Evolutionary conservation across 345 rosid genomes (phyloP), one percentile per base, ranked within the genome.

Genomic region (Corchorus olitorius): DNA sequence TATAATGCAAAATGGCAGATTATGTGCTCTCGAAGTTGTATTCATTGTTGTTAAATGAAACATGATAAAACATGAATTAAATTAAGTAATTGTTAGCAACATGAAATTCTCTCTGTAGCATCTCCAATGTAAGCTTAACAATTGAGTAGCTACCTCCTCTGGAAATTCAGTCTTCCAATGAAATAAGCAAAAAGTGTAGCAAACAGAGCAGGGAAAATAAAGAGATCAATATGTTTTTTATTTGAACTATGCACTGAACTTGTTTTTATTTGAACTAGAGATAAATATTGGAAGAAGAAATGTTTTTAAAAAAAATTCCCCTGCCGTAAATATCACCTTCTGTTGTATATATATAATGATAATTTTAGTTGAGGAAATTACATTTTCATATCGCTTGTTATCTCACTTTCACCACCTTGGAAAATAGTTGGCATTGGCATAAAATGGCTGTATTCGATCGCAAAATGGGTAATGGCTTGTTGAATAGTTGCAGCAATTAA

Each of bases 181-280:
- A 34, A 70, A 52, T 34, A 70, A 9, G 73, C 73, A 39, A 70
- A 70, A 6, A 70, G 73, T 17, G 45, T 17, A 52, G 73, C 73
- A 7, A 52, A 70, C n/a, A 17, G 33, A 5, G 34, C 10, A 2
- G 73, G 73, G 46, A 34, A 70, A 16, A 34, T 34, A 22, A 70
- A 50, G 45, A 70, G 73, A 52, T n/a, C n/a, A n/a, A n/a, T n/a
- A n/a, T n/a, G n/a, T n/a, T n/a, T n/a, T n/a, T n/a, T n/a, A n/a
- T n/a, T n/a, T n/a, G n/a, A n/a, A n/a, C n/a, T n/a, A n/a, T n/a
- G n/a, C n/a, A n/a, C n/a, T n/a, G n/a, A n/a, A n/a, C n/a, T n/a
- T n/a, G n/a, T n/a, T n/a, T n/a, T n/a, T n/a, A n/a, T n/a, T n/a
- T n/a, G n/a, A n/a, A n/a, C n/a, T n/a, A n/a, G n/a, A n/a, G n/a